Base-by-base conservation (phyloP, 352 stramenopile species). In the Phytopythium vexans region DNA sequence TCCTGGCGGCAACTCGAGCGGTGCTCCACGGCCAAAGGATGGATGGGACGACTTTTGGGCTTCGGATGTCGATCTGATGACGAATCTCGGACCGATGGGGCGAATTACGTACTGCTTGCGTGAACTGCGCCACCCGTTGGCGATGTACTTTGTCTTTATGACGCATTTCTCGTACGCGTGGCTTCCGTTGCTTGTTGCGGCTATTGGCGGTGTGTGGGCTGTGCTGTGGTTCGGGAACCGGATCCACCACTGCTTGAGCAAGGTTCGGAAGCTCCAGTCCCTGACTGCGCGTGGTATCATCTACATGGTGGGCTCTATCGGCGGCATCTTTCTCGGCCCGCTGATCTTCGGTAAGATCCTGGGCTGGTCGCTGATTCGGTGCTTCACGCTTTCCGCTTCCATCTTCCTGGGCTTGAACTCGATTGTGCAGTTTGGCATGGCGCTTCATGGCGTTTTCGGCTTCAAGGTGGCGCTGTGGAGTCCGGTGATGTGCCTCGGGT, bases 81-180 rank as follows among this genome's bases (percentile, higher is more conserved):
- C 66, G 33, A 82, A 75, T 45, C 58, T 92, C 3, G 82, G 82
- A 4, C 59, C 56, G 0, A 92, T 89, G 77, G 77, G 72, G 1
- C 77, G 84, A 3, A 45, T 90, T 6, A 88, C 78, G n/a, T 94
- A 94, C 56, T 78, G 69, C 38, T 42, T 94, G 9, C 81, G 84
- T n/a, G 84, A 92, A 36, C 56, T 94, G 15, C 82, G 84, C 8
- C 82, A 92, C 46, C 75, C 82, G 1, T 39, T 94, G 27, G 78
- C 82, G 6, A 88, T 85, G 74, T 94, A 94, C 49, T 94, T 84
- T 41, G 78, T 92, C 3, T 94, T 91, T 41, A 66, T 78, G 41
- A 89, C 74, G 3, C 62, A 90, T 34, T 94, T 94, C 38, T 60
- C 54, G 10, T 53, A 88, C 2, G 49, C 49, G 0, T 71, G 77